Base-by-base conservation (phyloP, 345 rosid species). In the Lepidium didymum region DNA sequence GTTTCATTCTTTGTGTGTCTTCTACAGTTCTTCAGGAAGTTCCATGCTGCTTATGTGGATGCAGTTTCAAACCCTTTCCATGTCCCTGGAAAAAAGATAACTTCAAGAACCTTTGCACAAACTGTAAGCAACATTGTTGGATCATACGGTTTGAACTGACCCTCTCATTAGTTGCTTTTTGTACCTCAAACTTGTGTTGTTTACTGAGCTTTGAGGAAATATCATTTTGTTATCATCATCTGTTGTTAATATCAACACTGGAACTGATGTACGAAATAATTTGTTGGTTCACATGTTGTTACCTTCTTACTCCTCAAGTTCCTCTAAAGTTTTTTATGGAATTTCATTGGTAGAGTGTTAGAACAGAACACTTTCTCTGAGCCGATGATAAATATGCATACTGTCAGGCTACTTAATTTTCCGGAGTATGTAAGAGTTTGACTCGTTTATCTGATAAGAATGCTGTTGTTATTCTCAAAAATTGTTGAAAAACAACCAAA, bases 41-140 rank as follows among this genome's bases (percentile, higher is more conserved):
- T 94, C 77, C 97, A 94, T 76, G 90, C 96, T 38, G 96, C 91
- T n/a, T 94, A 91, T 37, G 93, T 86, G 45, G 97, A 91, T 70
- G 97, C 96, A 16, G 90, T 91, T 75, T 94, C 96, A 34, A 94
- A 94, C 77, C 99, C 97, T 1, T 94, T 89, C 62, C 96, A 94
- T 21, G 89, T 94, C n/a, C 96, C 93, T 1, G 96, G 96, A 19
- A 94, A 91, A 79, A 94, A 84, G 87, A 89, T 89, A 18, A 94
- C 96, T 6, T 94, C 99, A 58, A 87, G 70, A 81, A 86, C 83
- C 47, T 91, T 89, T 62, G 91, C 96, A 7, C 90, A 84, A 62
- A 84, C 89, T 56, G 96, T 94, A 42, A 89, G 85, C 84, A 81
- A 79, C 72, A 85, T 94, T 2, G 96, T 89, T 67, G 82, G 89